Percentiles rank a stretch among this genome's conserved stretches.
Conservation (phyloP, 2,329 filamentous ascomycete genomes). For the Fusarium redolens region DNA sequence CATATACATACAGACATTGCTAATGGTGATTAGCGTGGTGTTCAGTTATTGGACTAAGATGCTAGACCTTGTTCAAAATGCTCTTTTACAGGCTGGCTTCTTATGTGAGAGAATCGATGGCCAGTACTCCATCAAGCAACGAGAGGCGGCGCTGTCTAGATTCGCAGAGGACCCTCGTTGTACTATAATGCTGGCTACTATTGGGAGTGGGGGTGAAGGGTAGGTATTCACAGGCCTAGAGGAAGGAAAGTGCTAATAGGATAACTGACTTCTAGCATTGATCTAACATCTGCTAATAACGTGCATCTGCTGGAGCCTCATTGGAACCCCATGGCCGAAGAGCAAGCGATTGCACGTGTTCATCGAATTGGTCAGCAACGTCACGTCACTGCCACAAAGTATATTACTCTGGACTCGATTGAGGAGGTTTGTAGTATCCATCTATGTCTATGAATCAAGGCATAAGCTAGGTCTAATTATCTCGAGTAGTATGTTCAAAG, state of each 20-base stretch:
- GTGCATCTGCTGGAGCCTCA: background rate
- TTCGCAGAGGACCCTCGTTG: constrained; percentile 33
- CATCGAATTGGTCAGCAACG: background rate
- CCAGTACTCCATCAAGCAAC: constrained; percentile 1
- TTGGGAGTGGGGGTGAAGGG: constrained; percentile 49
- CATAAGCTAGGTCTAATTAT: background rate
- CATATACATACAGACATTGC: accelerated
- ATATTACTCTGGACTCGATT: background rate
- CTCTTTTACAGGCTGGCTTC: constrained; percentile 26
- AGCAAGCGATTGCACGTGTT: constrained; percentile 1
- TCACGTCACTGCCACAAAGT: background rate
- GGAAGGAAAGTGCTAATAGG: accelerated
- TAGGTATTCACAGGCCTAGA: background rate
- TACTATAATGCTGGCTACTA: constrained; percentile 47
- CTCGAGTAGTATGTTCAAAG: background rate
- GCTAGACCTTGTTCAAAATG: constrained; percentile 42
- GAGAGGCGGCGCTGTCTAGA: background rate
- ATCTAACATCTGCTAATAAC: accelerated
- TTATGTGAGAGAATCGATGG: constrained; percentile 45
- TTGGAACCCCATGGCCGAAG: background rate
- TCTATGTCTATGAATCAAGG: accelerated
- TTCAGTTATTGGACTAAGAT: constrained; percentile 35
- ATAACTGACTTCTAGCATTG: background rate
- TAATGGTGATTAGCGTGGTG: background rate
- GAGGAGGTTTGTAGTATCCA: background rate